Base-by-base conservation (phyloP, 768 basidiomycete species). In the Lepiota venenata region DNA sequence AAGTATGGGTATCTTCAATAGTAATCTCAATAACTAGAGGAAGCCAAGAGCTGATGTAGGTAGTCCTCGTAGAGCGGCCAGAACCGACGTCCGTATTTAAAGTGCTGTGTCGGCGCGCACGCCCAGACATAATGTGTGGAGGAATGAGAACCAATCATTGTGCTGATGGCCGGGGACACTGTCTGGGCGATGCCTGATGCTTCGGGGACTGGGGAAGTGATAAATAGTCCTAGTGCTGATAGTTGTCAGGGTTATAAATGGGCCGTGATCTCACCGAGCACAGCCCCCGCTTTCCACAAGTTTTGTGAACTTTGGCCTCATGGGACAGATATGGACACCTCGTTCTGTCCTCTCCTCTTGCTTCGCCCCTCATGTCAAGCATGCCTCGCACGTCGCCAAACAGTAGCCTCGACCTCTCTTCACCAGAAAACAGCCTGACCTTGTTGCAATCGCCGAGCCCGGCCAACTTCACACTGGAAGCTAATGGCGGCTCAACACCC, bases 401-500 rank as follows among this genome's bases (percentile, higher is more conserved):
- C 18, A 16, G 12, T 14, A 47, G 52, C 35, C n/a, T 47, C 14
- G 46, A 55, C 8, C 15, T 27, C 14, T 18, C 39, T 22, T 27
- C 46, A 6, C 40, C 47, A 35, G 39, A 32, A 29, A 32, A 14
- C 27, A 48, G 27, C 20, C 15, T 41, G 2, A 15, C 45, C n/a
- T 36, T 12, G 9, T 15, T 16, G 29, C 37, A 36, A 11, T 18
- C 32, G 10, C 32, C 32, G 2, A 8, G 9, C 32, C 9, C 53
- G 12, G 22, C n/a, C 38, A 18, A 48, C 27, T 8, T 25, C 37
- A 11, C 39, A 48, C 12, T 55, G 53, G 53, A 55, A 47, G 32
- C 27, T 55, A 20, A 47, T 55, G 46, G 53, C 53, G 10, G 66
- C 57, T 1, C 67, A 65, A 12, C 65, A 69, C 41, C 56, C 64